Evolutionary conservation across 139 green algal species (phyloP).

Genomic region (Volvox africanus): DNA sequence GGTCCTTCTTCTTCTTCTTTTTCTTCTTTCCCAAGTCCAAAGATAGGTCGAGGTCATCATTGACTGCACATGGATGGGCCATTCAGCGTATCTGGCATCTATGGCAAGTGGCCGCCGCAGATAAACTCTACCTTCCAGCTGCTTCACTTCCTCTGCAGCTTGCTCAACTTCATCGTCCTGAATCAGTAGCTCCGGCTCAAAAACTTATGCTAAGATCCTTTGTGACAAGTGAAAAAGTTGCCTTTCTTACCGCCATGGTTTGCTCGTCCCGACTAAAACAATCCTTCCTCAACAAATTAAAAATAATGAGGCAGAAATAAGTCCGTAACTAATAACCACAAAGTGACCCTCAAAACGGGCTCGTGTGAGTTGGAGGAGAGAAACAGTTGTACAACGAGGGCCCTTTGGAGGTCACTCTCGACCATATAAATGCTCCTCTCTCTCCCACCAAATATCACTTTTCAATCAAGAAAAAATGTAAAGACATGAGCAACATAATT

Average conservation of each 20-base stretch:
- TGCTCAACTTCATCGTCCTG: constrained; percentile 34
- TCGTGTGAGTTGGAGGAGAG: background rate
- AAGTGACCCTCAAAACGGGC: background rate
- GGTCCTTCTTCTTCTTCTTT: constrained; percentile 54
- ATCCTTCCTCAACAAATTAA: background rate
- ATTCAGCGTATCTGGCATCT: background rate
- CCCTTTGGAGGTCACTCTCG: background rate
- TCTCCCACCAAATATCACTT: background rate
- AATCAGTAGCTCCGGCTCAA: background rate
- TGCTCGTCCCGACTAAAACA: background rate
- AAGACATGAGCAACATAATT: too few species aligned
- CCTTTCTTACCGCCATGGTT: constrained; percentile 2
- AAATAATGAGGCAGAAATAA: too few species aligned
- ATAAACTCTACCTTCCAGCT: constrained; percentile 36
- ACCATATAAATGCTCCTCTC: too few species aligned
- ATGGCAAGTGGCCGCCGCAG: background rate
- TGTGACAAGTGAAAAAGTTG: background rate
- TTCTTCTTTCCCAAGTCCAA: constrained; percentile 70
- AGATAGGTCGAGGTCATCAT: constrained; percentile 59
- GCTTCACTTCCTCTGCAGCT: constrained; percentile 36
- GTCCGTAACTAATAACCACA: background rate
- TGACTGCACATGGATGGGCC: constrained; percentile 41
- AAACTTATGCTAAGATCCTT: too few species aligned
- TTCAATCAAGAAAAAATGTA: background rate
- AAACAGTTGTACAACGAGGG: background rate